Evolutionary conservation across 2,329 filamentous ascomycete species (phyloP).

Genomic region (Penicillium sp.): DNA sequence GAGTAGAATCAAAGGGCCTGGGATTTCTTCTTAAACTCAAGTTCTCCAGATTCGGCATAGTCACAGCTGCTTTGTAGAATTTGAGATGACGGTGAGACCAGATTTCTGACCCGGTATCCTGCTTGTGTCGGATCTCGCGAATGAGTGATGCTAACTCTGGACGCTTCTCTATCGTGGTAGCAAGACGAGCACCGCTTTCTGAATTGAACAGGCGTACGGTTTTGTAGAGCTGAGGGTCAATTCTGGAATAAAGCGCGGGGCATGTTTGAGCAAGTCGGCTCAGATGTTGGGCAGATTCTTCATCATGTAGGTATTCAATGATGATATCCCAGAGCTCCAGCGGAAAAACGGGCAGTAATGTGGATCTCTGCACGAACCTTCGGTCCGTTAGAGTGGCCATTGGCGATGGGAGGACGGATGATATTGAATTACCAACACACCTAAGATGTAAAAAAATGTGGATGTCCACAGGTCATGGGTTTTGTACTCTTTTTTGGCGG

Average conservation of each 20-base stretch:
- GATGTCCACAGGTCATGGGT: not conserved
- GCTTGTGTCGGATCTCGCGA: constrained; percentile 3
- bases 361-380: not conserved
- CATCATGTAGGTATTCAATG: constrained; percentile 1
- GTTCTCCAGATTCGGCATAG: not conserved
- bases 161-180: constrained; percentile 1
- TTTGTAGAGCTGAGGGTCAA: constrained; percentile 1
- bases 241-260: not conserved
- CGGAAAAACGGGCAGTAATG: not conserved
- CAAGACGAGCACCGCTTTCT: constrained; percentile 6
- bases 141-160: constrained; percentile 2
- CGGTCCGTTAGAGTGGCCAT: not conserved
- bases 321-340: constrained; percentile 9
- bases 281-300: constrained; percentile 1
- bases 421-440: not conserved
- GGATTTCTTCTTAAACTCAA: not conserved
- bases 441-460: not conserved
- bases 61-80: not conserved
- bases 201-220: not conserved
- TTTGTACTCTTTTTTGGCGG: not conserved
- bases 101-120: not conserved
- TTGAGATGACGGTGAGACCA: not conserved
- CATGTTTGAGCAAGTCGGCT: constrained; percentile 3
- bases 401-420: not conserved
- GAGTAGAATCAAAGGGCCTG: not conserved